Percentiles rank a stretch among this genome's conserved stretches.
These are phyloP conservation scores for Pestalotiopsis sp. DNA, from an alignment of 2,329 filamentous ascomycete species.

Conservation along the genomic window DNA sequence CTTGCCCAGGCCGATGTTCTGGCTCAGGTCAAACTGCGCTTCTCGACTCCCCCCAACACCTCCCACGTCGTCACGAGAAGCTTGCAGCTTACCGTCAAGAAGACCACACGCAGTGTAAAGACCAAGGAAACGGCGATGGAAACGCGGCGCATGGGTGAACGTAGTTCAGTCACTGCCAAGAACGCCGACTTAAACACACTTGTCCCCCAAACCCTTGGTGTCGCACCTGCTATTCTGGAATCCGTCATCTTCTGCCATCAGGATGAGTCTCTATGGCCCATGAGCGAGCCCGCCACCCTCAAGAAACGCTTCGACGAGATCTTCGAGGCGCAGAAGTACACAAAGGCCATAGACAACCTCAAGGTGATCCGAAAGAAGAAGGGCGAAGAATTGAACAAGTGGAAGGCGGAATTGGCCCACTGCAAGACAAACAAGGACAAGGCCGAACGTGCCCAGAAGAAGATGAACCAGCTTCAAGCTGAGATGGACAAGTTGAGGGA, in stretches of 20 bases:
- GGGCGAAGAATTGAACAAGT: constrained; percentile 71
- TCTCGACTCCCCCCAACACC: constrained; percentile 76
- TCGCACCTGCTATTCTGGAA: constrained; percentile 87
- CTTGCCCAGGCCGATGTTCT: constrained; percentile 85
- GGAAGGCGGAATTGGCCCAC: constrained; percentile 75
- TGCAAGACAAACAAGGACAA: constrained; percentile 85
- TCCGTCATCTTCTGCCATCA: constrained; percentile 99
- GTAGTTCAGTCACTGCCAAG: constrained; percentile 76
- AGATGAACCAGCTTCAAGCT: constrained; percentile 63
- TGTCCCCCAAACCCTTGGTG: constrained; percentile 84
- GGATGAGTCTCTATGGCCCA: constrained; percentile 95
- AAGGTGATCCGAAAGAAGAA: constrained; percentile 84
- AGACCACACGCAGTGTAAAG: constrained; percentile 74
- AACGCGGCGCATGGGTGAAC: constrained; percentile 79
- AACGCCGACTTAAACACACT: constrained; percentile 81
- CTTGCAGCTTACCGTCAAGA: constrained; percentile 85
- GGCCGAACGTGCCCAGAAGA: constrained; percentile 72
- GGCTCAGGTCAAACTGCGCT: constrained; percentile 89
- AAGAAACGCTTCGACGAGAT: constrained; percentile 98
- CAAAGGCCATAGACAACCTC: constrained; percentile 95
- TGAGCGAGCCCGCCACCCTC: constrained; percentile 82
- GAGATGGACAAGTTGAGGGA: constrained; percentile 66
- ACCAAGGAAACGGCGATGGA: constrained; percentile 81
- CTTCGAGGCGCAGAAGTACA: constrained; percentile 96
- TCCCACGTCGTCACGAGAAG: constrained; percentile 84